Percentiles rank a stretch among this genome's conserved stretches.
These are phyloP conservation scores for Aspergillus pseudotamarii DNA, from an alignment of 2,329 filamentous ascomycete genomes.

Conservation along the genomic window DNA sequence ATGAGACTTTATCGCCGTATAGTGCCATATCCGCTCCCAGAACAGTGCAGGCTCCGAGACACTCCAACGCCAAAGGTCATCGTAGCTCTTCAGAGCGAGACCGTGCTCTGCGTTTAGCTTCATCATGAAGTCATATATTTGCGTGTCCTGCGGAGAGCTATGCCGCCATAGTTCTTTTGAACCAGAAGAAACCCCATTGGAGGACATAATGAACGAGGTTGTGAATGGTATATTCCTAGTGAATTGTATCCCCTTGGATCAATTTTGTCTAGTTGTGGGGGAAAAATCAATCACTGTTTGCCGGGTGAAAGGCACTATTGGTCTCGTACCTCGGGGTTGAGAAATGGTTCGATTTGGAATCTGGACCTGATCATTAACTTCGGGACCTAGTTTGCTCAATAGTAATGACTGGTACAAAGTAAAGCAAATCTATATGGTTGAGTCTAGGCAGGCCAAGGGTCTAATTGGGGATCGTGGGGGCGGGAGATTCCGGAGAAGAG, in stretches of 20 bases:
- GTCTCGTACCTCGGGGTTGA: background rate
- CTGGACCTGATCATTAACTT: background rate
- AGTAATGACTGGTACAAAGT: background rate
- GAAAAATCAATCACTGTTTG: background rate
- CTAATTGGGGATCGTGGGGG: conserved; percentile 9
- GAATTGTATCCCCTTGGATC: background rate
- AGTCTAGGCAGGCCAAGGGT: background rate
- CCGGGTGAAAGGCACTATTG: background rate
- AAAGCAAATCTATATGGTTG: background rate
- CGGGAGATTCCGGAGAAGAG: conserved; percentile 13
- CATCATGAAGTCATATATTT: conserved; percentile 72
- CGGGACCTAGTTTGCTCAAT: background rate
- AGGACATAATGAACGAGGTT: conserved; percentile 3
- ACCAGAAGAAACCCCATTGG: conserved; percentile 12
- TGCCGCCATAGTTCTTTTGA: conserved; percentile 70
- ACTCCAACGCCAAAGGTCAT: conserved; percentile 83
- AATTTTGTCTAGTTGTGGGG: background rate
- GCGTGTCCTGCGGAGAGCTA: conserved; percentile 65
- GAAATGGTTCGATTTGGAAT: background rate
- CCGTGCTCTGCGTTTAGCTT: conserved; percentile 69
- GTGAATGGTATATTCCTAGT: background rate
- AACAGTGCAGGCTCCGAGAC: conserved; percentile 73
- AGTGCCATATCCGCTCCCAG: conserved; percentile 85
- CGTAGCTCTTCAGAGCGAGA: conserved; percentile 66
- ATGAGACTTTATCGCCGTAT: conserved; percentile 74